Evolutionary conservation across 805 yeast species (phyloP).

Genomic region (Saccharomycopsis malanga): DNA sequence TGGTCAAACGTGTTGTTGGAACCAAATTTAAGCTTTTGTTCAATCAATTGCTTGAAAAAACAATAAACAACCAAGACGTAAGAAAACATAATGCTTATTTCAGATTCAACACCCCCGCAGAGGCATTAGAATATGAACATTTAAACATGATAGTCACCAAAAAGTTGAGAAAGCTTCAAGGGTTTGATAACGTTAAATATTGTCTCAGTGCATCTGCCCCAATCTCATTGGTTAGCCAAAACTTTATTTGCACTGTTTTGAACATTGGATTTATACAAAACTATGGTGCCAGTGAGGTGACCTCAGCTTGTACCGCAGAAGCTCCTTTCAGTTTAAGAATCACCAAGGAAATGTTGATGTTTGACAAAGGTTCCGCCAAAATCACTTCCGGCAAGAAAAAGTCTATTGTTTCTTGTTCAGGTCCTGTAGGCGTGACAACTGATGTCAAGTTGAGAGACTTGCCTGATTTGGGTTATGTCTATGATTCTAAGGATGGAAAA

Average conservation of each 20-base stretch:
- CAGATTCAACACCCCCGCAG: constrained; percentile 7
- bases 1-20: constrained; percentile 32
- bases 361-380: constrained; percentile 27
- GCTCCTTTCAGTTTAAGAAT: constrained; percentile 26
- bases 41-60: not conserved
- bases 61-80: not conserved
- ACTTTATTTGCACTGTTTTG: constrained; percentile 46
- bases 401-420: constrained; percentile 33
- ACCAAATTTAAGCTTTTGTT: constrained; percentile 20
- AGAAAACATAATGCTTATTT: not conserved
- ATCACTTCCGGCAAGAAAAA: constrained; percentile 29
- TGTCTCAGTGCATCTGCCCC: constrained; percentile 52
- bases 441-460: constrained; percentile 49
- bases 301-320: constrained; percentile 38
- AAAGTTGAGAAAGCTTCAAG: constrained; percentile 32
- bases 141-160: constrained; percentile 30
- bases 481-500: constrained; percentile 27
- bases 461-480: constrained; percentile 41
- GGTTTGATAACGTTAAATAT: constrained; percentile 32
- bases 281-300: constrained; percentile 55
- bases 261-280: constrained; percentile 43
- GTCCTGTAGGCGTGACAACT: constrained; percentile 39
- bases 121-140: constrained; percentile 26
- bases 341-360: constrained; percentile 1
- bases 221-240: constrained; percentile 45